Base-by-base conservation (phyloP, 2,329 filamentous ascomycete genomes). In the Ophiocordyceps camponoti-leonardi region DNA sequence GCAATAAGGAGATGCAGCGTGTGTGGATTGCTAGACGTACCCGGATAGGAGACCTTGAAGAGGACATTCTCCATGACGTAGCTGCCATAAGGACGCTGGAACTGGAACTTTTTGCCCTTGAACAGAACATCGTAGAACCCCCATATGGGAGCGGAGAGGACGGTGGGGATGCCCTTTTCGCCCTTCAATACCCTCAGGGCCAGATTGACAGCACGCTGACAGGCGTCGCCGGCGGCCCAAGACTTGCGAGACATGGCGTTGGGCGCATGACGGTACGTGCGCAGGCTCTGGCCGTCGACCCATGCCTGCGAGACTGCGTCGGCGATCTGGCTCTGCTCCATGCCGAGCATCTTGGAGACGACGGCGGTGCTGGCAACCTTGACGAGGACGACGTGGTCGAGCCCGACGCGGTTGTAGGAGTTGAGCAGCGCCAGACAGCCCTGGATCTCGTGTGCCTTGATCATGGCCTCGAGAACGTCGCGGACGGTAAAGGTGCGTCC, bases 31-130 rank as follows among this genome's bases (percentile, higher is more conserved):
- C n/a, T 14, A 16, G n/a, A 62, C 75, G 62, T 71, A 86, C 84
- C 84, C 60, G 90, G 90, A 65, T 95, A 96, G 42, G 92, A 98
- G 49, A 98, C 92, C 78, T 98, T 98, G 82, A 98, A 98, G 52
- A 98, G 80, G 49, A 98, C 87, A 60, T 96, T 98, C 79, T 98
- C 92, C 92, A 98, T 98, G 54, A 98, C 92, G 66, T 98, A 98
- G 73, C 84, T 94, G 61, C 88, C 90, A 61, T 98, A 98, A 48
- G 82, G 79, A 51, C 92, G 81, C 73, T 96, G 90, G 75, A 95
- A 98, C 65, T 87, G 72, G 63, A 98, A 98, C 67, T 85, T 85
- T 58, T 93, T 86, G 67, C 87, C 87, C 71, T 88, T 86, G 75
- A 96, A 98, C 52, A 93, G 77, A 52, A 96, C 88, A 61, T 98